Percentiles rank a stretch among this genome's conserved stretches.
phyloP scores from a whole-genome alignment of 2,329 filamentous ascomycete genomes.

The Xenoacremonium recifei region DNA sequence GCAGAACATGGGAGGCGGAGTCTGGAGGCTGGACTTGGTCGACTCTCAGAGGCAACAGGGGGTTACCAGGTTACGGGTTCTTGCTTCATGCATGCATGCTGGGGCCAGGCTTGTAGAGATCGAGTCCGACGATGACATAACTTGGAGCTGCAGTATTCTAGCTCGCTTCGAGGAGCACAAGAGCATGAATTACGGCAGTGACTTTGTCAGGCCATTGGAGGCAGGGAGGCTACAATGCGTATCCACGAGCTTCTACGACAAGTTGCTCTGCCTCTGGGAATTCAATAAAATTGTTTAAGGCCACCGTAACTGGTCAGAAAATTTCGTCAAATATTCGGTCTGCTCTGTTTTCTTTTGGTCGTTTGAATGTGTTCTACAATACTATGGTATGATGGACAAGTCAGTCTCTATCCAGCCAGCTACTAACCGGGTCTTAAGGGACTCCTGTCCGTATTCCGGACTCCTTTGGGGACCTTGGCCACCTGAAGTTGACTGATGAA shows the following conservation, averaged over 20 bases:
- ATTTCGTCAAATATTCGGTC: no score
- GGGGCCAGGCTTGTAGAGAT: slow-evolving; percentile 67
- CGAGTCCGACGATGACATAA: slow-evolving; percentile 31
- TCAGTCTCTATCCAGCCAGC: no score
- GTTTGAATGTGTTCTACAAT: no score
- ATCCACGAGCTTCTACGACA: slow-evolving; percentile 78
- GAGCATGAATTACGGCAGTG: slow-evolving; percentile 94
- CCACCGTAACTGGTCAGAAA: no score
- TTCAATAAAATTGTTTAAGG: no score
- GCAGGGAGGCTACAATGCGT: slow-evolving; percentile 45
- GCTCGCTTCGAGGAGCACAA: slow-evolving; percentile 79
- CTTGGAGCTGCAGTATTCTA: slow-evolving; percentile 63
- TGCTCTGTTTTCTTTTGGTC: no score
- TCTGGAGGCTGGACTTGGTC: slow-evolving; percentile 79
- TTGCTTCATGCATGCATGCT: slow-evolving; percentile 93
- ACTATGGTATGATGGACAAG: no score
- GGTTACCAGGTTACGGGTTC: slow-evolving; percentile 44
- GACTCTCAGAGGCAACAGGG: slow-evolving; percentile 25
- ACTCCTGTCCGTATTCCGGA: no score
- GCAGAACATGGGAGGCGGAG: slow-evolving; percentile 70
- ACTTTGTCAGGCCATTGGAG: slow-evolving; percentile 50
- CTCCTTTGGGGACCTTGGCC: no score
- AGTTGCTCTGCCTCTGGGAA: slow-evolving; percentile 66
- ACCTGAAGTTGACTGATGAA: no score
- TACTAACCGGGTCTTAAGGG: no score